Conservation (phyloP, 495 filamentous ascomycete species). For the Daldinia vernicosa region DNA sequence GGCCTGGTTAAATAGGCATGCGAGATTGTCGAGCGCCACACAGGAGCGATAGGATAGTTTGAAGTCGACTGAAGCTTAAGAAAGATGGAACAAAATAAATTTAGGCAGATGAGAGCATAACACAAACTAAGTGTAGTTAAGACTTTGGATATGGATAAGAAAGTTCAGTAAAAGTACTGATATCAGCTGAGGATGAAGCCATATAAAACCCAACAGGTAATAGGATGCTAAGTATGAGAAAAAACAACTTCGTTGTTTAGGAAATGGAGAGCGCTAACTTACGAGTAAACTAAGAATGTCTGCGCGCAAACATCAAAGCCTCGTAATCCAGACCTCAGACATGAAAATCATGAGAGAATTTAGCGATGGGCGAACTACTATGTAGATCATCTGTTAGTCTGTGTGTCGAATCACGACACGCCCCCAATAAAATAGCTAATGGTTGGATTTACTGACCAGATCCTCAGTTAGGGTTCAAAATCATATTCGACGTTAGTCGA, state of each 20-base stretch:
- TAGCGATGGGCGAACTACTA: background rate
- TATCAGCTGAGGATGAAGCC: background rate
- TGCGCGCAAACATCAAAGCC: background rate
- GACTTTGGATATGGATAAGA: background rate
- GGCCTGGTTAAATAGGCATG: constrained; percentile 17
- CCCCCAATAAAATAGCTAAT: constrained; percentile 8
- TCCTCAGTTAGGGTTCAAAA: constrained; percentile 14
- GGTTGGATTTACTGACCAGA: background rate
- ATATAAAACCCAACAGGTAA: background rate
- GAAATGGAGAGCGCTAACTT: constrained; percentile 17
- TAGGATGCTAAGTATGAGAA: background rate
- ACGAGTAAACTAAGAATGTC: constrained; percentile 17
- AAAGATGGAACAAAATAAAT: no score
- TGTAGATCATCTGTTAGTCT: constrained; percentile 16
- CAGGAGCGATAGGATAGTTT: background rate
- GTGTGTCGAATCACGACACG: constrained; percentile 13
- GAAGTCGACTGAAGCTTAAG: no score
- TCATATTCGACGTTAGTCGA: constrained; percentile 9
- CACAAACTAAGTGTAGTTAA: constrained; percentile 1
- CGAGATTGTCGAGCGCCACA: constrained; percentile 13
- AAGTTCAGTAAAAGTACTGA: background rate
- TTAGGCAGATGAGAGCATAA: background rate
- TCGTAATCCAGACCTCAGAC: background rate
- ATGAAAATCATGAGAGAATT: background rate
- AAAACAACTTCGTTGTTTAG: constrained; percentile 14